Evolutionary conservation across 306 rosid species (phyloP), one percentile per base, ranked within the genome.

Genomic region (Medicago ruthenica): DNA sequence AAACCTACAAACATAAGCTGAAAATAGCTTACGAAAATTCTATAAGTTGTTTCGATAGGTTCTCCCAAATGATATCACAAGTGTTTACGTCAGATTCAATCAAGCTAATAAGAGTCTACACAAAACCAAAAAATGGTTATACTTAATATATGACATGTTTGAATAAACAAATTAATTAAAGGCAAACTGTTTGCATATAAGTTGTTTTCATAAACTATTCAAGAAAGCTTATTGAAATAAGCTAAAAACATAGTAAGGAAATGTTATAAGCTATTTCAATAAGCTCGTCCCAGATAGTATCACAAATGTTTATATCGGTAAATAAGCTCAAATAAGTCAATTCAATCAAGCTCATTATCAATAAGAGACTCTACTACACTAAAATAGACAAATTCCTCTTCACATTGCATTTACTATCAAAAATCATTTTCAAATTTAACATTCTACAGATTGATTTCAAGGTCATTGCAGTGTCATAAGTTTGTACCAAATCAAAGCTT

Each of bases 401-500:
- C 27, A 34, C 24, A n/a, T 21, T 80, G 27, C 27, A 54, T 60
- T 41, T 39, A 57, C 64, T 69, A 70, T 70, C 22, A 27, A 41
- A 70, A 81, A 39, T 55, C 64, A 57, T 8, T 20, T 44, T 69
- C 24, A 7, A 62, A 48, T 42, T 75, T 51, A 10, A 68, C 24
- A 5, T 71, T 75, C 37, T 48, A 11, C 14, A 70, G 15, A 64
- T 27, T 80, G 18, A 68, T 69, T 50, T 36, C 14, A 51, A 16
- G 39, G 66, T 48, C 16, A 41, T 36, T 61, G 22, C 14, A 53
- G 57, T 21, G 66, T 17, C 7, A 15, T 5, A 59, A 40, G 13
- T 14, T 17, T 15, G 61, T 70, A 41, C 17, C 67, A 57, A 22
- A 67, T 47, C 53, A 7, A 72, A 76, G 70, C 13, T 74, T 77